phyloP scores from a whole-genome alignment of 2,329 filamentous ascomycete species.

The Lachnellula arida region DNA sequence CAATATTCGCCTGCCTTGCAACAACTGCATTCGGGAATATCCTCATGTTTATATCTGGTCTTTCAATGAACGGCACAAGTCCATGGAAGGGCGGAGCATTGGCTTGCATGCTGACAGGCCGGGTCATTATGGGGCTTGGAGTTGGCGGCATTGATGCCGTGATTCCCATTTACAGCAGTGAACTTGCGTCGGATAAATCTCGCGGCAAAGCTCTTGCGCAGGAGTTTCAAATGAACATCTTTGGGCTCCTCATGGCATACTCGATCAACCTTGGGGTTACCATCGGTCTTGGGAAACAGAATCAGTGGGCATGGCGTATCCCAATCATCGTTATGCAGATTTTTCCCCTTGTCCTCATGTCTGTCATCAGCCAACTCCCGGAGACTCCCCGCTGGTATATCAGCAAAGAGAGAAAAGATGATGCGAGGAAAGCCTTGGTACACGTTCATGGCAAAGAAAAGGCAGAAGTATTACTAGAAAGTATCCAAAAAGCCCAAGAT shows the following conservation, averaged over 20 bases:
- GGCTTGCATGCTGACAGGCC: slow-evolving; percentile 31
- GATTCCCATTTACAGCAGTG: slow-evolving; percentile 55
- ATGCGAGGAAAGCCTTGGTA: slow-evolving; percentile 45
- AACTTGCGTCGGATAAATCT: slow-evolving; percentile 51
- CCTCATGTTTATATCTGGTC: slow-evolving; percentile 55
- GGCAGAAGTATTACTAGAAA: slow-evolving; percentile 44
- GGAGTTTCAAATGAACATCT: slow-evolving; percentile 62
- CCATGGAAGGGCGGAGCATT: slow-evolving; percentile 45
- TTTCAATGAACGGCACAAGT: slow-evolving; percentile 38
- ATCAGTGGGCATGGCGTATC: slow-evolving; percentile 57
- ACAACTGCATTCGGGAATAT: slow-evolving; percentile 51
- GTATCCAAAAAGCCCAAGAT: slow-evolving; percentile 46
- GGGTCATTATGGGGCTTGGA: slow-evolving; percentile 49
- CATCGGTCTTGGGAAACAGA: slow-evolving; percentile 47
- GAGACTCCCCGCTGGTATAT: slow-evolving; percentile 56
- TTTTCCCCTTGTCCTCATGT: slow-evolving; percentile 50
- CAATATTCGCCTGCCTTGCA: slow-evolving; percentile 51
- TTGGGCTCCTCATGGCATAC: slow-evolving; percentile 57
- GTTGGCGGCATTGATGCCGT: slow-evolving; percentile 57
- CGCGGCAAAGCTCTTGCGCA: slow-evolving; percentile 55
- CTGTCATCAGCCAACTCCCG: slow-evolving; percentile 48
- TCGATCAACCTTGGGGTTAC: slow-evolving; percentile 54
- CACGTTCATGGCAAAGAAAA: slow-evolving; percentile 47
- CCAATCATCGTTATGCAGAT: slow-evolving; percentile 58
- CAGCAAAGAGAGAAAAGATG: slow-evolving; percentile 44